Conservation (phyloP, 192 early-diverging fungal species). For the Coemansia brasiliensis region DNA sequence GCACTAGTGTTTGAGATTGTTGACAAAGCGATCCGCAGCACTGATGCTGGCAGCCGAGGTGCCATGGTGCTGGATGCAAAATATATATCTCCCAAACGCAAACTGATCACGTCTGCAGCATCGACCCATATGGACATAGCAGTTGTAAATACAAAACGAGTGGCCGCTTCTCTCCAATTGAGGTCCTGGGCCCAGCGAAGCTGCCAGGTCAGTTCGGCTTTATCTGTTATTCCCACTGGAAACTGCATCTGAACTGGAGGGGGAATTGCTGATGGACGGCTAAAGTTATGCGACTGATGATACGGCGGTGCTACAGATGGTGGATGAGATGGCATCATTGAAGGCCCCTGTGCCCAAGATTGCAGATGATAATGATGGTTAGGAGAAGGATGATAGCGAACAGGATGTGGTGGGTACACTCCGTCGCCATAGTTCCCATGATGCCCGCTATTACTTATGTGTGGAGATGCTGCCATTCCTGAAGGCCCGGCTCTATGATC, state of each 20-base stretch:
- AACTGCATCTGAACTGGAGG: conserved; percentile 11
- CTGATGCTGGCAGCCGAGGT: conserved; percentile 41
- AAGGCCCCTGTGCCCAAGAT: neutral
- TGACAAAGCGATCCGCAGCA: conserved; percentile 35
- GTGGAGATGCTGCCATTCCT: conserved; percentile 15
- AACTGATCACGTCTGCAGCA: conserved; percentile 18
- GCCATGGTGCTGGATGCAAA: conserved; percentile 53
- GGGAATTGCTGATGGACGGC: neutral
- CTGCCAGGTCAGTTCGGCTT: conserved; percentile 46
- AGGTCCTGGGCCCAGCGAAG: conserved; percentile 30
- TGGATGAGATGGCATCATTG: neutral
- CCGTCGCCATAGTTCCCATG: conserved; percentile 3
- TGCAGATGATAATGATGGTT: conserved; percentile 17
- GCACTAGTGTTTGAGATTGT: conserved; percentile 7
- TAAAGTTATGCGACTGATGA: conserved; percentile 6
- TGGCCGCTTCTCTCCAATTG: conserved; percentile 22
- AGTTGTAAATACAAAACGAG: conserved; percentile 44
- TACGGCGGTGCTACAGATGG: neutral
- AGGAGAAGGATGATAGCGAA: neutral
- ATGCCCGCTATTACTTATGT: neutral
- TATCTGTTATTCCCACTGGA: conserved; percentile 27
- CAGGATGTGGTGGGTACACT: neutral
- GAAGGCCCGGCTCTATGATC: conserved; percentile 4
- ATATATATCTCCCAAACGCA: conserved; percentile 35
- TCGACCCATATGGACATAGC: conserved; percentile 48